Evolutionary conservation across 352 stramenopile genomes (phyloP).

Genomic region (Globisporangium megalacanthum): DNA sequence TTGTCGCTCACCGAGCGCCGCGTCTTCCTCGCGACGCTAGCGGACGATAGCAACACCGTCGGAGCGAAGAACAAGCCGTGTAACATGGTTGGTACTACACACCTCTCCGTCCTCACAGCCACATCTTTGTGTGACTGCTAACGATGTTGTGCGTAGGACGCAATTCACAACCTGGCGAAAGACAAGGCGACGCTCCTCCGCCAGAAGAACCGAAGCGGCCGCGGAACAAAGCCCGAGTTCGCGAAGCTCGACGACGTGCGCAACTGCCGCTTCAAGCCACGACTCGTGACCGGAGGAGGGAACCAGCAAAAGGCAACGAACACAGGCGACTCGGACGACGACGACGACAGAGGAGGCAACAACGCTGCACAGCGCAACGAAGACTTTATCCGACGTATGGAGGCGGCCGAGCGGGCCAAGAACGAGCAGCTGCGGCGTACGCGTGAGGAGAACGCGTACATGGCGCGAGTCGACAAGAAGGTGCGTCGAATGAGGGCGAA

Average conservation of each 20-base stretch:
- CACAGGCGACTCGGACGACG: slow-evolving; percentile 40
- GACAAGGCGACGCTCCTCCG: slow-evolving; percentile 28
- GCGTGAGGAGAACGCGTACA: slow-evolving; percentile 49
- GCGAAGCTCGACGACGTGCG: slow-evolving; percentile 51
- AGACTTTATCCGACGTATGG: slow-evolving; percentile 71
- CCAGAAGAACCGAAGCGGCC: slow-evolving; percentile 12
- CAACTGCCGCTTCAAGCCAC: slow-evolving; percentile 52
- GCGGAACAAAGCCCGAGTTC: slow-evolving; percentile 21
- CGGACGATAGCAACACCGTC: slow-evolving; percentile 10
- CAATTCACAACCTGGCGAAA: slow-evolving; percentile 43
- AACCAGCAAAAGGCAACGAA: slow-evolving; percentile 3
- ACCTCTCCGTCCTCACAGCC: too few relatives aligned
- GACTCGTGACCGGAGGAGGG: slow-evolving; percentile 15
- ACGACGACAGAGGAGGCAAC: slow-evolving; percentile 17
- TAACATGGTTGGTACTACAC: slow-evolving; percentile 23
- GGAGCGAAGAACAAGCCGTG: slow-evolving; percentile 9
- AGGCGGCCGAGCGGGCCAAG: slow-evolving; percentile 56
- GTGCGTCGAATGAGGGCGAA: slow-evolving; percentile 9
- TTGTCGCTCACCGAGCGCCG: slow-evolving; percentile 54
- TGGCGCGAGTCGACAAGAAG: slow-evolving; percentile 66
- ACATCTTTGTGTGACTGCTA: too few relatives aligned
- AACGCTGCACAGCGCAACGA: slow-evolving; percentile 25
- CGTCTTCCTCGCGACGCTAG: slow-evolving; percentile 55
- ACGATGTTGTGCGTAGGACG: slow-evolving; percentile 14
- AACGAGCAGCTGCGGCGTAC: slow-evolving; percentile 53